A percentile compares a stretch with the other conserved stretches of the same genome.
Evolutionary conservation across 805 yeast genomes (phyloP).

Genomic region (Candida nemodendra): DNA sequence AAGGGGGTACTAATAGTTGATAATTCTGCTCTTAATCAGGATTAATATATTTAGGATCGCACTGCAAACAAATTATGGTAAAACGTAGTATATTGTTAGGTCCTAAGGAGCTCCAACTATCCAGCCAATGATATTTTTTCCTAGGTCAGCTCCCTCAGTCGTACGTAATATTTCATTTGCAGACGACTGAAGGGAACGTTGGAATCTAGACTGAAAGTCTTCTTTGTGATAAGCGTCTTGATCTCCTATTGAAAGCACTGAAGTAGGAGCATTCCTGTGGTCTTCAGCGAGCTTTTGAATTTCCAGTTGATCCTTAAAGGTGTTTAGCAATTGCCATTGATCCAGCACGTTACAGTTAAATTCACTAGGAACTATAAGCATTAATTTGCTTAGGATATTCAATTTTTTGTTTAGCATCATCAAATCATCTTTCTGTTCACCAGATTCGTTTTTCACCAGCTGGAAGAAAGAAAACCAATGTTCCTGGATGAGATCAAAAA

Average conservation of each 20-base stretch:
- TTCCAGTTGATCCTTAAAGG: conserved; percentile 31
- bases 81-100: too few relatives aligned
- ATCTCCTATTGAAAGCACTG: background rate
- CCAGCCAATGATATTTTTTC: conserved; percentile 36
- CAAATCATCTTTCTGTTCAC: conserved; percentile 12
- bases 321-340: conserved; percentile 58
- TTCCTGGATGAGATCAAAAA: conserved; percentile 23
- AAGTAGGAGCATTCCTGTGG: background rate
- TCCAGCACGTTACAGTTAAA: conserved; percentile 55
- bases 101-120: conserved; percentile 32
- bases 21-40: too few relatives aligned
- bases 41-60: too few relatives aligned
- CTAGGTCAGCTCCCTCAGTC: conserved; percentile 26
- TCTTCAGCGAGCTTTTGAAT: conserved; percentile 2
- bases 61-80: too few relatives aligned
- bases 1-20: too few relatives aligned
- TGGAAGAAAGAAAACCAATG: conserved; percentile 77
- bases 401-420: conserved; percentile 39
- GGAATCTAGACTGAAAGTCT: conserved; percentile 27
- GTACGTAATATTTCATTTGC: conserved; percentile 23
- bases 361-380: conserved; percentile 52
- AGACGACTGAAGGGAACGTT: conserved; percentile 29
- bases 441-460: conserved; percentile 52
- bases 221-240: conserved; percentile 5
- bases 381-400: conserved; percentile 49